Evolutionary conservation across 441 rosid species (phyloP), one percentile per base, ranked within the genome.

Genomic region (Aquilaria agallochum): DNA sequence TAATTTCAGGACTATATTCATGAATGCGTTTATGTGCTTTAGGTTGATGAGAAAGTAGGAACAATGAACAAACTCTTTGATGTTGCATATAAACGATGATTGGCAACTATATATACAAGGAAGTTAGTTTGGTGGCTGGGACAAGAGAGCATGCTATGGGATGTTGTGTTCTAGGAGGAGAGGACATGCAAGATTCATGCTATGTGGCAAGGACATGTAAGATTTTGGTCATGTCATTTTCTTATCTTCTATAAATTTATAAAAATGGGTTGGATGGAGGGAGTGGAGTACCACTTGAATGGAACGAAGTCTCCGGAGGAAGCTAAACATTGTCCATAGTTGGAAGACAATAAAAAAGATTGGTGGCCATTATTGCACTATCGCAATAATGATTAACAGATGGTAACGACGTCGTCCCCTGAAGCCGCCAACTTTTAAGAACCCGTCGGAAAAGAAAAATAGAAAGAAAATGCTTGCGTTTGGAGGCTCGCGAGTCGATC

Each of bases 121-220:
- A 77, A 94, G 90, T 77, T 89, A 90, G 92, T 76, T 90, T 76
- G 99, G 99, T 73, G 99, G 97, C 53, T 84, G 93, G 95, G 92
- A 63, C 64, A 83, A 66, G 98, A 94, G 82, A 79, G 72, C 67
- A 68, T 73, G 70, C 62, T 90, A 40, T 94, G 96, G 99, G 95
- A 90, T 61, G 60, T 66, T 55, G 15, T 87, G 78, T 80, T 47
- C 89, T 94, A 59, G 99, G 99, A 60, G 99, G 97, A 63, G 20
- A 5, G 45, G 45, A 40, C 60, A 59, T 27, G 74, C 90, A 51
- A 77, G 94, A 44, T 80, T 84, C 71, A 83, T 94, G 79, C 82
- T 94, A 36, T 78, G 83, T 73, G 99, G 96, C 6, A 10, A 5
- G 45, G 45, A 40, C 60, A 59, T 27, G 74, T 94, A 51, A 77